Evolutionary conservation across 306 rosid genomes (phyloP), one percentile per base, ranked within the genome.

Genomic region (Cicer cuneatum): DNA sequence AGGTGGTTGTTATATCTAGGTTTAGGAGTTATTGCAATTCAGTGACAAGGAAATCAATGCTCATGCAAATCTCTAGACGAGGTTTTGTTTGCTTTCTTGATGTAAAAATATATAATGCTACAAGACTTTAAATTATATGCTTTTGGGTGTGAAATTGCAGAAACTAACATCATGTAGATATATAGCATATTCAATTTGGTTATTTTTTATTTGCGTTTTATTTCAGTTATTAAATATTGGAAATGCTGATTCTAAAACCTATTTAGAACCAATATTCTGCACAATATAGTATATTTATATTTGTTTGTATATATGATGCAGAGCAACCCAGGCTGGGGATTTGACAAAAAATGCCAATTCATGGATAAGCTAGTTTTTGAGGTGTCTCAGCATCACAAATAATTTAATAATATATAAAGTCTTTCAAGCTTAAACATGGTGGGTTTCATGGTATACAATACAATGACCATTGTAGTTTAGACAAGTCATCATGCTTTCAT

Each of bases 261-360:
- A 45, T 8, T 48, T 58, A 29, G 63, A 75, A 43, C 39, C 21
- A 51, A 7, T 47, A 39, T 6, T 35, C 35, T 56, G 60, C 47
- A 47, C 40, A 41, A 21, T 69, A 16, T 46, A n/a, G 39, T 59
- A 5, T 38, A 39, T 67, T 83, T 47, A 81, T 51, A 63, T 46
- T 78, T 75, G 63, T 70, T 72, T 78, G 71, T 35, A 59, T 66
- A 71, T 14, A 6, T 71, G 79, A 57, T 84, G 87, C 89, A 93
- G 98, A 92, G 95, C 86, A 94, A 94, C 82, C 91, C 97, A 33
- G 92, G 97, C 12, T 91, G 98, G 97, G 96, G 93, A 82, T 91
- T 87, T 78, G 87, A 89, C 87, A 86, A 73, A 89, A 93, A 91
- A 83, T 92, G 91, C 75, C 92, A 88, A 79, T 88, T 89, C 88